Percentiles rank a stretch among this genome's conserved stretches.
Conservation (phyloP, 1,284 basidiomycete genomes). For the Boletus semigastroideus region DNA sequence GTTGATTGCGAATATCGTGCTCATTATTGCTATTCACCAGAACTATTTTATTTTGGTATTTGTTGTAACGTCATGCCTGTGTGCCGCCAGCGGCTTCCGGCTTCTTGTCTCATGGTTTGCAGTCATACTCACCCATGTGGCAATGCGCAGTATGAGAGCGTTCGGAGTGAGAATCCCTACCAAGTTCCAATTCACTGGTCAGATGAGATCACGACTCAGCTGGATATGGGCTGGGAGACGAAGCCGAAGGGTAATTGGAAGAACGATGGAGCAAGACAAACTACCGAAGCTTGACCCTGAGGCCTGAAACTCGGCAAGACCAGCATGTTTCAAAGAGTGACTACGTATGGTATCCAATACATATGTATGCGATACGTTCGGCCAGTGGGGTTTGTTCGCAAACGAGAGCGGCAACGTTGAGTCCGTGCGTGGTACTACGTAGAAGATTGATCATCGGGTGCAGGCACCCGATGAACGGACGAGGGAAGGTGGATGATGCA, state of each 20-base stretch:
- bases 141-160: not conserved
- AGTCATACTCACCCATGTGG: conserved; percentile 3
- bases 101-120: conserved; percentile 15
- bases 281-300: conserved; percentile 18
- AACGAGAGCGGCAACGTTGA: conserved; percentile 25
- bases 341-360: not conserved
- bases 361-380: not conserved
- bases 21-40: conserved; percentile 1
- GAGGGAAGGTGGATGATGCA: conserved; percentile 8
- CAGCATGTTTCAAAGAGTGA: conserved; percentile 4
- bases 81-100: conserved; percentile 5
- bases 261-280: conserved; percentile 16
- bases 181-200: conserved; percentile 2
- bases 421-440: conserved; percentile 18
- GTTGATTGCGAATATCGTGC: conserved; percentile 6
- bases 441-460: conserved; percentile 32
- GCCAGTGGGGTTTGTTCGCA: conserved; percentile 12
- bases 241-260: conserved; percentile 11
- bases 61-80: conserved; percentile 16
- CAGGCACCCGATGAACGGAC: conserved; percentile 14
- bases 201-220: conserved; percentile 11
- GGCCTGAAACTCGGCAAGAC: not conserved
- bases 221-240: conserved; percentile 28
- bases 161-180: conserved; percentile 14
- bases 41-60: conserved; percentile 31